Evolutionary conservation across 2,329 filamentous ascomycete genomes (phyloP), one percentile per base, ranked within the genome.

Genomic region (Diaporthe sp.): DNA sequence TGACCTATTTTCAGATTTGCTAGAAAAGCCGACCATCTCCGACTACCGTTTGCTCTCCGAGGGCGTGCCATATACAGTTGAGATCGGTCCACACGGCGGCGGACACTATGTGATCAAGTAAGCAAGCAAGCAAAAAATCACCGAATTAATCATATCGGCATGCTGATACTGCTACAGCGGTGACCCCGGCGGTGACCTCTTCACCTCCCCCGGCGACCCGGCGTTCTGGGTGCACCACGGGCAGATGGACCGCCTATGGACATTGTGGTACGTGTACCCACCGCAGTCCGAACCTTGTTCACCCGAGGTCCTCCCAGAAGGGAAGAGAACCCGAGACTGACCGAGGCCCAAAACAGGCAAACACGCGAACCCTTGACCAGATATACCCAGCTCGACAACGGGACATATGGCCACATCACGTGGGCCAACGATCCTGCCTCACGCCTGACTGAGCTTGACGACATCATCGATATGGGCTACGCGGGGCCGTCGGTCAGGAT

Each of bases 151-250:
- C 1, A 37, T 13, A 4, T 12, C 39, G 53, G 3, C 1, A 25
- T 66, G 22, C 44, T 66, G 13, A 71, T 32, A 8, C 4, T 22
- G 7, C 2, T 25, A 2, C 1, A 75, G 76, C 22, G 78, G 77
- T 13, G 63, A 66, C 13, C 63, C 63, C 4, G 63, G 63, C 13
- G 63, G 63, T 9, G 72, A 73, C 25, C 42, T 65, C 1, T 70
- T 59, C 66, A 50, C 55, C 44, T 72, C 35, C 3, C 65, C 73
- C 13, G 68, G 69, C 22, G 82, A 84, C 53, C 82, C 82, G 37
- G 80, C 73, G 9, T 84, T 84, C 74, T 84, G 79, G 71, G 71
- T 83, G 0, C 81, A 82, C 39, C 81, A 84, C 75, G 75, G 76
- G 4, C 80, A 81, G 76, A 75, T 82, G 13, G 77, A 79, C 74